Conservation (phyloP, 805 yeast species). For the Yarrowia sp. region DNA sequence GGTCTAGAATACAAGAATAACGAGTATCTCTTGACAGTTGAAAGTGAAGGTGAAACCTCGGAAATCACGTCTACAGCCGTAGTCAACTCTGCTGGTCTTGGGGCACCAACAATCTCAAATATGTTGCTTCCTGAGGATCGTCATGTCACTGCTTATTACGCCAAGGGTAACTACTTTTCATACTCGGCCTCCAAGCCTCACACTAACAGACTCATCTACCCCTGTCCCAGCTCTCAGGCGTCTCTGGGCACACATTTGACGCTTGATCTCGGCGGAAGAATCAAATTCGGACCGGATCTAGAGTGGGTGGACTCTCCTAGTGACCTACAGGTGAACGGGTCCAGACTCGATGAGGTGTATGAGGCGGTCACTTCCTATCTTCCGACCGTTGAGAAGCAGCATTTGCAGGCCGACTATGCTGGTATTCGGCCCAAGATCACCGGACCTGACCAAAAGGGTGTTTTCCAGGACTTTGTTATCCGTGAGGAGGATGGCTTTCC, state of each 20-base stretch:
- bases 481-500: conserved; percentile 65
- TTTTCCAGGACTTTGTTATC: conserved; percentile 71
- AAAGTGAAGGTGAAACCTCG: conserved; percentile 30
- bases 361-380: conserved; percentile 59
- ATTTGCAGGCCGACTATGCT: conserved; percentile 62
- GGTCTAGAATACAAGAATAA: conserved; percentile 35
- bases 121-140: conserved; percentile 61
- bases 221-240: conserved; percentile 69
- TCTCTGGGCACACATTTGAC: conserved; percentile 88
- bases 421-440: conserved; percentile 82
- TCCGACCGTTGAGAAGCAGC: conserved; percentile 52
- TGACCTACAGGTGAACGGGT: conserved; percentile 35
- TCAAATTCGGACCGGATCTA: conserved; percentile 84
- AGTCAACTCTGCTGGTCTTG: conserved; percentile 75
- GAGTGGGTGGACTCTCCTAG: conserved; percentile 59
- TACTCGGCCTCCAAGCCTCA: conserved; percentile 49
- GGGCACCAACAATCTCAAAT: conserved; percentile 70
- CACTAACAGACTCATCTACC: conserved; percentile 63
- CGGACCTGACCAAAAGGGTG: conserved; percentile 41
- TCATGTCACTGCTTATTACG: conserved; percentile 59
- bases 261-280: conserved; percentile 71
- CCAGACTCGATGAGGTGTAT: conserved; percentile 53
- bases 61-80: conserved; percentile 49
- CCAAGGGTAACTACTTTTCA: conserved; percentile 80
- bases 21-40: conserved; percentile 29